Base-by-base conservation (phyloP, 169 alveolate genomes). In the Cryptosporidium bovis region DNA sequence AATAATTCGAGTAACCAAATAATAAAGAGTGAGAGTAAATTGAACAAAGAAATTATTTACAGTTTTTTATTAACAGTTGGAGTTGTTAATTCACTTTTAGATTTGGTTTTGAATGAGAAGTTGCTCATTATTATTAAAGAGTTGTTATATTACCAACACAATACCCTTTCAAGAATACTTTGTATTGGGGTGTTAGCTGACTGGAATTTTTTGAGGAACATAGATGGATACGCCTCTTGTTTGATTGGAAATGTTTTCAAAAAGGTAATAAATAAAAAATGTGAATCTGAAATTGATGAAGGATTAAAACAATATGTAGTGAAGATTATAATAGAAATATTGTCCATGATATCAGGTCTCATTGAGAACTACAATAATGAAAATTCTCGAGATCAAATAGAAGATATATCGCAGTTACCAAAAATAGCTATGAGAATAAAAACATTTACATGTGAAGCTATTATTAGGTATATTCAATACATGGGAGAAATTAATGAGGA, bases 371-470 rank as follows among this genome's bases (percentile, higher is more conserved):
- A 20, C 33, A 40, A 40, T 46, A 8, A 20, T 8, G 46, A 50
- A 24, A 33, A 20, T 6, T 48, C 15, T 20, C 29, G 20, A 44
- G 29, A 66, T 8, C 27, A 46, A 20, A 18, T 46, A 2, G 3
- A n/a, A 7, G 33, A 48, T 0, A 24, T 24, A 20, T 31, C 4
- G 4, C 29, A 69, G 12, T 53, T 53, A 5, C 4, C 33, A 51
- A 69, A 53, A 51, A 34, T 69, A 18, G 13, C 51, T 27, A 62
- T 62, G 0, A 34, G 46, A 13, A 12, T 77, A 10, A 77, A 77
- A 77, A 62, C 87, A 15, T 46, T 68, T 15, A 46, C 56, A 33
- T 77, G 87, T 46, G 87, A 69, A 33, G 56, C 56, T 15, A 51
- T 69, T 12, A n/a, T 53, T 12, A 69, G 51, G 12, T 69, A 36